Evolutionary conservation across 257 asterid genomes (phyloP).

Genomic region (Nicotiana attenuata): DNA sequence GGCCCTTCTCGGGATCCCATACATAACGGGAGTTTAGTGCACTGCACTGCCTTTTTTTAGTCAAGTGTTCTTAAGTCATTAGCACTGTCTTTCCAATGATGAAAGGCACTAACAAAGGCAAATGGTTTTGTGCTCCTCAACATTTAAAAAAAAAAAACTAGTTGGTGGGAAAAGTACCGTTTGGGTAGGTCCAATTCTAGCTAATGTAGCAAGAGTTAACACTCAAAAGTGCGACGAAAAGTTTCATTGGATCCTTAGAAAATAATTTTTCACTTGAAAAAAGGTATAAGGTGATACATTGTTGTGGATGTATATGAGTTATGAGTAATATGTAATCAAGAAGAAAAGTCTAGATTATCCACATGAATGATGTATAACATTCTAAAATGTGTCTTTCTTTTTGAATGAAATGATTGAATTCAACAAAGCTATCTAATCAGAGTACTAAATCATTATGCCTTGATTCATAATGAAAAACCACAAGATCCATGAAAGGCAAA

Average conservation of each 20-base stretch:
- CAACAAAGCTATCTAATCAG: not conserved
- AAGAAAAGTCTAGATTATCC: conserved; percentile 1
- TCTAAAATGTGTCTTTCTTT: not conserved
- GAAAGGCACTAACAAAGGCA: not conserved
- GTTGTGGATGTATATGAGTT: too few relatives aligned
- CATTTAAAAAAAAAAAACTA: not conserved
- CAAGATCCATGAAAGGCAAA: not conserved
- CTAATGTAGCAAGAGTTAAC: not conserved
- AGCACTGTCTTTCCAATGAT: not conserved
- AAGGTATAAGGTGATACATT: not conserved
- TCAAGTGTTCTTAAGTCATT: not conserved
- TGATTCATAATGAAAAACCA: not conserved
- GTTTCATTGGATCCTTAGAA: conserved; percentile 6
- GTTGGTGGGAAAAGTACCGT: not conserved
- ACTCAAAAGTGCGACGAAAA: not conserved
- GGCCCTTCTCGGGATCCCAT: too few relatives aligned
- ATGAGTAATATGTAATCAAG: not conserved
- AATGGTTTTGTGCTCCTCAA: not conserved
- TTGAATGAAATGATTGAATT: not conserved
- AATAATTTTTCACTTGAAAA: conserved; percentile 1
- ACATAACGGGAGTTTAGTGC: too few relatives aligned
- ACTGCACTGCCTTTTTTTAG: rapidly evolving
- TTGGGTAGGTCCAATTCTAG: not conserved
- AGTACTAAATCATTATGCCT: not conserved
- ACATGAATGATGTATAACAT: not conserved